Conservation (phyloP, 495 filamentous ascomycete species). For the Penicillium pulvis region DNA sequence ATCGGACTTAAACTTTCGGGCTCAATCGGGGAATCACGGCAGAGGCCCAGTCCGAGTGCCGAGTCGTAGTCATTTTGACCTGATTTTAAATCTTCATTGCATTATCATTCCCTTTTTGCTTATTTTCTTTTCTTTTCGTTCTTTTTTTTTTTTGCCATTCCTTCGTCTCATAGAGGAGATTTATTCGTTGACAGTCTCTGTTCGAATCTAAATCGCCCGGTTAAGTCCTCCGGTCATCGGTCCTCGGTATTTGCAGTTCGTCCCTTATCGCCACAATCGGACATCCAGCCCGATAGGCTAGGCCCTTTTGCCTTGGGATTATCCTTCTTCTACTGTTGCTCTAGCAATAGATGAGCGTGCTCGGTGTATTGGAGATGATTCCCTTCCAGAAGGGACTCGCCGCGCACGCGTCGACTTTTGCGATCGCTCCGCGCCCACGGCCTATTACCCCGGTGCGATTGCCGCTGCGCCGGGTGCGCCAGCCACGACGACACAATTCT, state of each 20-base stretch:
- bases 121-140: not conserved
- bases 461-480: conserved; percentile 26
- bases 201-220: not conserved
- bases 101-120: not conserved
- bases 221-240: conserved; percentile 14
- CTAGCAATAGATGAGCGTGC: conserved; percentile 9
- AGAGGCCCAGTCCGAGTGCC: not conserved
- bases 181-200: not conserved
- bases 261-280: conserved; percentile 26
- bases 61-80: not conserved
- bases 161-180: not conserved
- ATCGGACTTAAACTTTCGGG: not conserved
- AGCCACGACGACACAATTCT: conserved; percentile 33
- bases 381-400: conserved; percentile 23
- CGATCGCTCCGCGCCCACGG: conserved; percentile 23
- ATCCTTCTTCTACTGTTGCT: not conserved
- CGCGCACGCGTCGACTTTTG: conserved; percentile 14
- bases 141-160: not conserved
- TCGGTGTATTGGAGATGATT: conserved; percentile 21
- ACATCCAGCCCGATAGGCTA: conserved; percentile 8
- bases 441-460: conserved; percentile 18
- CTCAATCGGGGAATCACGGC: conserved; percentile 3
- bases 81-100: conserved; percentile 2
- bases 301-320: not conserved
- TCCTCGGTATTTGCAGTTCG: conserved; percentile 5